Evolutionary conservation across 257 asterid species (phyloP).

Genomic region (Solanum rostratum): DNA sequence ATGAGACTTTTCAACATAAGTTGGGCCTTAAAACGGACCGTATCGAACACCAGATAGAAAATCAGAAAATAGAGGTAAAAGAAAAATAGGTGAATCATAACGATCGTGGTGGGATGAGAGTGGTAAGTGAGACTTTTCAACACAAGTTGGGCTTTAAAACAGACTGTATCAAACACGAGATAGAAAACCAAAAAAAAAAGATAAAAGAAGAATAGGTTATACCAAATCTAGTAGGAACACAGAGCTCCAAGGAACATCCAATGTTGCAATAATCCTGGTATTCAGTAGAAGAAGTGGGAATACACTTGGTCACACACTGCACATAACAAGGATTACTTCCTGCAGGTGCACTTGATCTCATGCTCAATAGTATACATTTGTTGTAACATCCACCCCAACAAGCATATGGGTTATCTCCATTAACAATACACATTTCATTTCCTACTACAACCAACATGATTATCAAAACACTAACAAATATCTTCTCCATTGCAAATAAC

Average conservation of each 20-base stretch:
- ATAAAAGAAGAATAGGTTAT: neutral
- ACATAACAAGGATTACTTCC: slow-evolving; percentile 22
- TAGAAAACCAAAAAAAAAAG: neutral
- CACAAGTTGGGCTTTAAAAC: neutral
- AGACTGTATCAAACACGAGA: neutral
- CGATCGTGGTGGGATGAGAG: neutral
- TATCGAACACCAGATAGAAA: too few relatives aligned
- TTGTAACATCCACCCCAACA: slow-evolving; percentile 67
- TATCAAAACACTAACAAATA: slow-evolving; percentile 4
- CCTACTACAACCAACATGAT: neutral
- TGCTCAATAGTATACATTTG: slow-evolving; percentile 14
- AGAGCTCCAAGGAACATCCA: slow-evolving; percentile 30
- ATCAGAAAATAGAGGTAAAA: neutral
- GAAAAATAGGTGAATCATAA: neutral
- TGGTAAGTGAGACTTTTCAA: neutral
- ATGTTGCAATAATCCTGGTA: slow-evolving; percentile 30
- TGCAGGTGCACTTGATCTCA: neutral
- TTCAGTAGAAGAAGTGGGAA: slow-evolving; percentile 19
- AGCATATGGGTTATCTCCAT: slow-evolving; percentile 16
- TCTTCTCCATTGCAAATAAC: slow-evolving; percentile 13
- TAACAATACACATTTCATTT: neutral
- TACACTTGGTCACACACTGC: slow-evolving; percentile 28
- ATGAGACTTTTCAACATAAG: too few relatives aligned
- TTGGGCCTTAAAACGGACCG: too few relatives aligned
- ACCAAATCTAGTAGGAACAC: slow-evolving; percentile 22